Evolutionary conservation across 2,329 filamentous ascomycete genomes (phyloP).

Genomic region (Cordyceps tenuipes): DNA sequence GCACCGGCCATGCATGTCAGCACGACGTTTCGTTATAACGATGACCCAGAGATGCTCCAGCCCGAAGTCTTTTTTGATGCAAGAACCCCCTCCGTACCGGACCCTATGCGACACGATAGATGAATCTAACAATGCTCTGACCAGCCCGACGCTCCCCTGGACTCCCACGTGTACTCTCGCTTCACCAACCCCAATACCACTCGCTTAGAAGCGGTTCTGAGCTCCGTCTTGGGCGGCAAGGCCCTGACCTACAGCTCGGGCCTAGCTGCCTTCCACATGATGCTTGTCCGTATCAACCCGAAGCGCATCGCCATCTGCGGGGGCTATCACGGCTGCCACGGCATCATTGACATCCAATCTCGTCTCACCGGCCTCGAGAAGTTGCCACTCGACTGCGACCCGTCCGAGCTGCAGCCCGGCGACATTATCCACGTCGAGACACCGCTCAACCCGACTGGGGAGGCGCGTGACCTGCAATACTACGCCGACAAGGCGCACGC

Average conservation of each 20-base stretch:
- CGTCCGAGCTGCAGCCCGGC: conserved; percentile 59
- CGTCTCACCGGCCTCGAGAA: conserved; percentile 69
- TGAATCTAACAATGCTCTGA: conserved; percentile 9
- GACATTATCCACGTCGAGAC: conserved; percentile 91
- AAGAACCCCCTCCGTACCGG: conserved; percentile 21
- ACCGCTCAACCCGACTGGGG: conserved; percentile 83
- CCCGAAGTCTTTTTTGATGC: conserved; percentile 47
- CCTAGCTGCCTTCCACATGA: conserved; percentile 78
- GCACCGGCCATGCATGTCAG: conserved; percentile 85
- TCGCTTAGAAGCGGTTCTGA: conserved; percentile 77
- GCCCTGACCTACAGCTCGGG: conserved; percentile 75
- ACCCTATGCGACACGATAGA: neutral
- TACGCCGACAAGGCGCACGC: conserved; percentile 67
- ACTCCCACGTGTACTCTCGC: conserved; percentile 78
- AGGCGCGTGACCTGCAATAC: conserved; percentile 61
- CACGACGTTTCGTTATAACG: conserved; percentile 78
- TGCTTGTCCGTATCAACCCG: conserved; percentile 78
- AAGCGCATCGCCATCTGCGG: conserved; percentile 71
- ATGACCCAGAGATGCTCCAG: conserved; percentile 57
- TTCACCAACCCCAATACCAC: conserved; percentile 69
- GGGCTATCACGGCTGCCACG: conserved; percentile 92
- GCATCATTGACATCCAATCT: conserved; percentile 64
- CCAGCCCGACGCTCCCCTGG: conserved; percentile 41
- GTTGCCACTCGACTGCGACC: conserved; percentile 61
- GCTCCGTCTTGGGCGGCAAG: conserved; percentile 61